Conservation (phyloP, 2,329 filamentous ascomycete species). For the Ascochyta pisi region DNA sequence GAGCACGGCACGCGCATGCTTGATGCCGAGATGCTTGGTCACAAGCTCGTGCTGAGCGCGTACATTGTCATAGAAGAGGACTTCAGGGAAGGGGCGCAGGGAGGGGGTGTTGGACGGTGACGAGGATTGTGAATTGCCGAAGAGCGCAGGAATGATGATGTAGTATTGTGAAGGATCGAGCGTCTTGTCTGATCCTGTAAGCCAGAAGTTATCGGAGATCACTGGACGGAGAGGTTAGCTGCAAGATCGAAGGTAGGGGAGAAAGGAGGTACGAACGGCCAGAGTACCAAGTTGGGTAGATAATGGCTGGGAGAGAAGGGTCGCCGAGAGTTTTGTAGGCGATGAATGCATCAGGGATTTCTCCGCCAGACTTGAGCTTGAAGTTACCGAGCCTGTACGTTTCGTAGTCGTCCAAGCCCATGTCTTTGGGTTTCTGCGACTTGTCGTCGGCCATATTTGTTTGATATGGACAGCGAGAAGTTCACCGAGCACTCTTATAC, state of each 20-base stretch:
- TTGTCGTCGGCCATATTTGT: slow-evolving; percentile 4
- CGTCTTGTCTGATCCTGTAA: slow-evolving; percentile 70
- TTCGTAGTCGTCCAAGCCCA: slow-evolving; percentile 50
- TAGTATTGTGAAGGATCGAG: slow-evolving; percentile 70
- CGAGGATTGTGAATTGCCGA: slow-evolving; percentile 72
- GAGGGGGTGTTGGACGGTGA: slow-evolving; percentile 68
- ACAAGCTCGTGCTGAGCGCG: slow-evolving; percentile 70
- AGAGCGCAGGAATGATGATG: slow-evolving; percentile 72
- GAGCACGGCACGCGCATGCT: slow-evolving; percentile 66
- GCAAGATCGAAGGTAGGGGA: neutral
- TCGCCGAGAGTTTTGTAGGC: slow-evolving; percentile 80
- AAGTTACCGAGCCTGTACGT: slow-evolving; percentile 70
- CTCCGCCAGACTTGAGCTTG: slow-evolving; percentile 68
- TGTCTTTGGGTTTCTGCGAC: slow-evolving; percentile 6
- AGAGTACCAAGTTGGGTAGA: slow-evolving; percentile 81
- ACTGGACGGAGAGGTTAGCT: slow-evolving; percentile 35
- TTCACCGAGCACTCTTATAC: neutral
- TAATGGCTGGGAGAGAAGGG: slow-evolving; percentile 66
- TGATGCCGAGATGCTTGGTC: slow-evolving; percentile 67
- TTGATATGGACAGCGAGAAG: neutral
- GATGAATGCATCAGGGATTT: slow-evolving; percentile 69
- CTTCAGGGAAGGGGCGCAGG: slow-evolving; percentile 65
- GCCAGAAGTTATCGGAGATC: slow-evolving; percentile 77
- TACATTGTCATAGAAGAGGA: slow-evolving; percentile 74
- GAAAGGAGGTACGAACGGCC: slow-evolving; percentile 56